Evolutionary conservation across 345 rosid genomes (phyloP).

Genomic region (Citropsis articulata): DNA sequence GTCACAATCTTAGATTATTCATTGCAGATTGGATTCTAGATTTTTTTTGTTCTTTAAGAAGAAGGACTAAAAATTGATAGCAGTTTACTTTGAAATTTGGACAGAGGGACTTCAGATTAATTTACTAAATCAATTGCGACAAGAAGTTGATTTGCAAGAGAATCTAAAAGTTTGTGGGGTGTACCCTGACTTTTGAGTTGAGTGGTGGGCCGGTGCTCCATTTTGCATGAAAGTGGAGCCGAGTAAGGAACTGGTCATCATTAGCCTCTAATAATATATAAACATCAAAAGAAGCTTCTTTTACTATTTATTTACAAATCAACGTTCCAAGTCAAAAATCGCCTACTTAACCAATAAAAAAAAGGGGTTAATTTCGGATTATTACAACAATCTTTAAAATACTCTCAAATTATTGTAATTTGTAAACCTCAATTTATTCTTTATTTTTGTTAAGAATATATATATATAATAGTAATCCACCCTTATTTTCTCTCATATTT

Average conservation of each 20-base stretch:
- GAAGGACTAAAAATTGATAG: background rate
- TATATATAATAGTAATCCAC: too few species aligned
- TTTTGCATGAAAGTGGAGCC: background rate
- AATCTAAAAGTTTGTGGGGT: background rate
- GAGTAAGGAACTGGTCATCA: background rate
- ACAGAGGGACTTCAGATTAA: background rate
- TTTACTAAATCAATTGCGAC: background rate
- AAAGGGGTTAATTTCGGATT: too few species aligned
- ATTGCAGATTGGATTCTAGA: background rate
- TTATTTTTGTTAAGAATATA: too few species aligned
- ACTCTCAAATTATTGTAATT: too few species aligned
- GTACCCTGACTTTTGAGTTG: background rate
- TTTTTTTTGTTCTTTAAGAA: too few species aligned
- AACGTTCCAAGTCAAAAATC: too few species aligned
- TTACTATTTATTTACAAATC: too few species aligned
- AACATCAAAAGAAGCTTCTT: constrained; percentile 4
- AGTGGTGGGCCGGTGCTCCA: constrained; percentile 7
- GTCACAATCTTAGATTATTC: too few species aligned
- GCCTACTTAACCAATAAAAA: too few species aligned
- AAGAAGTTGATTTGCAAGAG: constrained; percentile 2
- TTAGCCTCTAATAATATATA: background rate
- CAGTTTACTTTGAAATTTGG: constrained; percentile 8
- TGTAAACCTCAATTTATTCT: too few species aligned
- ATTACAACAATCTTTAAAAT: too few species aligned
- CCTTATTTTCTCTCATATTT: too few species aligned